Percentiles rank a stretch among this genome's conserved stretches.
Evolutionary conservation across 1,284 basidiomycete species (phyloP).

Genomic region (Cryptococcus sp.): DNA sequence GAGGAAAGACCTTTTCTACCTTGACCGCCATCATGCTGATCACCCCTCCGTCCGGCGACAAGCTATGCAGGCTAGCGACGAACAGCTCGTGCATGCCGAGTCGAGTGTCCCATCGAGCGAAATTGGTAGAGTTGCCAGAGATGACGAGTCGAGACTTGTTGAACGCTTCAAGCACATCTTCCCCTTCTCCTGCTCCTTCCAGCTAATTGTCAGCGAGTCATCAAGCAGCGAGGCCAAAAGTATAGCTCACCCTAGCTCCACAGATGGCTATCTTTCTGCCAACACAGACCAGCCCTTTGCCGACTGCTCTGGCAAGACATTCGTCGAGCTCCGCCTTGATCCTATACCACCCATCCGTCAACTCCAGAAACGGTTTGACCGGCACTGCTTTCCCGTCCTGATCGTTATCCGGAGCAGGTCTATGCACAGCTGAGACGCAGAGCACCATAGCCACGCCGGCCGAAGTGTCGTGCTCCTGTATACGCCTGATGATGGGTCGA

Average conservation of each 20-base stretch:
- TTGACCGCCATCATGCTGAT: slow-evolving; percentile 71
- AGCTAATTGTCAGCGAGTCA: slow-evolving; percentile 59
- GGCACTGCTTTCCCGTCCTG: slow-evolving; percentile 47
- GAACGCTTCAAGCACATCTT: slow-evolving; percentile 77
- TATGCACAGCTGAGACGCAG: slow-evolving; percentile 68
- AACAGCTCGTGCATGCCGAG: slow-evolving; percentile 61
- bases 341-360: slow-evolving; percentile 95
- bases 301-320: slow-evolving; percentile 64
- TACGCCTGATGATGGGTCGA: slow-evolving; percentile 65
- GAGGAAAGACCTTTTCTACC: slow-evolving; percentile 57
- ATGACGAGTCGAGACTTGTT: slow-evolving; percentile 60
- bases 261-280: slow-evolving; percentile 78
- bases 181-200: slow-evolving; percentile 65
- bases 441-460: slow-evolving; percentile 66
- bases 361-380: slow-evolving; percentile 55
- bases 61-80: slow-evolving; percentile 68
- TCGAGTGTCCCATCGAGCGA: slow-evolving; percentile 80
- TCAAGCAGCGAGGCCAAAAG: neutral
- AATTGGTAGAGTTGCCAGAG: slow-evolving; percentile 74
- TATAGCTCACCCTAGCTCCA: slow-evolving; percentile 63
- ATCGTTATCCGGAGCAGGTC: slow-evolving; percentile 47
- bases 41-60: slow-evolving; percentile 75
- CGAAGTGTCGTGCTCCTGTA: slow-evolving; percentile 60
- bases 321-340: slow-evolving; percentile 71
- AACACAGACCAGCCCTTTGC: slow-evolving; percentile 59